These are phyloP conservation scores for Cryptococcus floricola DNA, from an alignment of 1,284 basidiomycete genomes.

Conservation along the genomic window DNA sequence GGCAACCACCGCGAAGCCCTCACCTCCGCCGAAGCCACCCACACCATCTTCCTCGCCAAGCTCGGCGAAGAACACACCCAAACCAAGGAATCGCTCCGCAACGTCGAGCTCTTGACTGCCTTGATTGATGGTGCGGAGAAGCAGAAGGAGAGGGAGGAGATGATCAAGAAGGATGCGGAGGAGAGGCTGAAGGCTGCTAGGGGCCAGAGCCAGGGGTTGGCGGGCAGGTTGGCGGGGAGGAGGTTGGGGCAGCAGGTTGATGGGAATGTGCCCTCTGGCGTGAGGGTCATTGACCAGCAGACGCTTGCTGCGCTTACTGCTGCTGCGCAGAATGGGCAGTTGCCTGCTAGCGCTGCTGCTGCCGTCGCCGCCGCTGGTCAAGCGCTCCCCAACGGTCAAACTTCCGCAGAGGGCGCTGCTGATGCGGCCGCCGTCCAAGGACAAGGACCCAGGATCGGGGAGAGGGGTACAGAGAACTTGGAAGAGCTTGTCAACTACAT, in stretches of 20 bases:
- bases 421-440: conserved; percentile 17
- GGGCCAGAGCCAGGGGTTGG: conserved; percentile 8
- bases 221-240: neutral
- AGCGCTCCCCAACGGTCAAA: conserved; percentile 13
- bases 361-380: conserved; percentile 1
- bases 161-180: conserved; percentile 36
- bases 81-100: conserved; percentile 50
- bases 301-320: conserved; percentile 8
- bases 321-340: conserved; percentile 12
- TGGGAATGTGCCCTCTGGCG: conserved; percentile 5
- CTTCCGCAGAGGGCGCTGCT: conserved; percentile 7
- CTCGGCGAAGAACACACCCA: conserved; percentile 48
- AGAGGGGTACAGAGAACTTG: conserved; percentile 44
- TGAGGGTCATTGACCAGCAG: conserved; percentile 10
- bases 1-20: conserved; percentile 47
- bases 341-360: neutral
- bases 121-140: conserved; percentile 46
- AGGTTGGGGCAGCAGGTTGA: conserved; percentile 2
- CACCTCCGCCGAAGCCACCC: conserved; percentile 45
- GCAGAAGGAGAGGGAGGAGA: conserved; percentile 41
- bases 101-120: conserved; percentile 48
- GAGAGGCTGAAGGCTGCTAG: conserved; percentile 37
- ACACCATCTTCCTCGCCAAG: conserved; percentile 46
- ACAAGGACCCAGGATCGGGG: conserved; percentile 26
- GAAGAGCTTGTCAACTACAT: conserved; percentile 52